These are phyloP conservation scores for Ustilago nuda DNA, from an alignment of 1,284 basidiomycete species.

Conservation along the genomic window DNA sequence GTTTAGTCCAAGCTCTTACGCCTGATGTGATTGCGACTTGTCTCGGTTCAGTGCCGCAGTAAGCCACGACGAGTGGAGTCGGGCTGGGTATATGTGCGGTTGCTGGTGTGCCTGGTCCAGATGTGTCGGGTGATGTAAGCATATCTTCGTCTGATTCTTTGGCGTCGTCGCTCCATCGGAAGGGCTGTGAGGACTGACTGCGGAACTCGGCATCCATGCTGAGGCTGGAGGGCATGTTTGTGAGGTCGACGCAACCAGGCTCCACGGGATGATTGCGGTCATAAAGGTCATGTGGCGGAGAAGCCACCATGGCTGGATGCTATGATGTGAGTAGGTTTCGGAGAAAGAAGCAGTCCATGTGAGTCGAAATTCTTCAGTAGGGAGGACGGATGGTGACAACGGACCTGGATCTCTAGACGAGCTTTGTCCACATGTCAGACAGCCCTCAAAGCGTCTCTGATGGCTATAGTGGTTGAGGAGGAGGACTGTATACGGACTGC, in stretches of 20 bases:
- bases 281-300: not conserved
- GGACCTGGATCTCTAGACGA: not conserved
- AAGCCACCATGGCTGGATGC: slow-evolving; percentile 8
- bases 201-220: slow-evolving; percentile 31
- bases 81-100: slow-evolving; percentile 17
- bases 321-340: not conserved
- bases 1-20: slow-evolving; percentile 47
- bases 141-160: slow-evolving; percentile 22
- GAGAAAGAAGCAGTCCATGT: not conserved
- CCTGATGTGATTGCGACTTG: slow-evolving; percentile 40
- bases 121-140: slow-evolving; percentile 25
- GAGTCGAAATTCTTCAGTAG: not conserved
- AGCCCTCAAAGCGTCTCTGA: not conserved
- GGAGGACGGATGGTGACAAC: not conserved
- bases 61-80: slow-evolving; percentile 28
- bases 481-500: slow-evolving; percentile 5
- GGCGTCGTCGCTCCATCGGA: slow-evolving; percentile 40
- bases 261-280: slow-evolving; percentile 7
- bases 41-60: slow-evolving; percentile 32
- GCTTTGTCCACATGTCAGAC: not conserved
- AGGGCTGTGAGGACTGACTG: slow-evolving; percentile 27
- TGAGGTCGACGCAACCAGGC: slow-evolving; percentile 23
- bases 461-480: not conserved
- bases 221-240: slow-evolving; percentile 29
- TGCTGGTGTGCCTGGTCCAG: slow-evolving; percentile 22